Base-by-base conservation (phyloP, 2,329 filamentous ascomycete genomes). In the Aspergillus sp. region DNA sequence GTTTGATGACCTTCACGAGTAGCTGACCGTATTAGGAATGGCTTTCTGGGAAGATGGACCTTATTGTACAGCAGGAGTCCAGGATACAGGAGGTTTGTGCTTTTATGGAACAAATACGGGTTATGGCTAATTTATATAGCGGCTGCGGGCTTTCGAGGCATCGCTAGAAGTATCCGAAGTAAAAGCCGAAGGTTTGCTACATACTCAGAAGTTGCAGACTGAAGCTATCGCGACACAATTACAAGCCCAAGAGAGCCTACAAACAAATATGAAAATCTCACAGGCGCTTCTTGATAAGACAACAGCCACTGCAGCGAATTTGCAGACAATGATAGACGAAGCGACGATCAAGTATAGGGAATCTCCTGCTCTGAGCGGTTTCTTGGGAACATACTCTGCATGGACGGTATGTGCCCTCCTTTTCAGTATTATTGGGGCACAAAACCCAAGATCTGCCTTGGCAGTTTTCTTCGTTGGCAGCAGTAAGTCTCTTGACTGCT, bases 131-230 rank as follows among this genome's bases (percentile, higher is more conserved):
- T 28, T 5, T 34, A 6, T n/a, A 10, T 33, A 72, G 69, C 64
- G 58, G 19, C 51, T 72, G 6, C 52, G 53, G 36, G 43, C 44
- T 7, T 62, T 72, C 40, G 60, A 67, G 29, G 43, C 31, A 3
- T 53, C 58, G 2, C 60, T 73, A 28, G 50, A 61, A 6, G 43
- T 57, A 11, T 64, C 69, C 6, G 59, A 67, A 42, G 19, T 37
- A 2, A 66, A 52, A 43, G 61, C 67, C 4, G 51, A 56, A 27
- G 46, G 54, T 11, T 43, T 73, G 8, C 61, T 61, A 19, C 52
- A 54, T 41, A 49, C 54, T 5, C 68, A 73, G 32, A 27, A 47
- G n/a, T 48, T 57, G 26, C 67, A 72, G 37, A 57, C 58, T 6
- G 54, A 67, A 41, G 45, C 54, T 0, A 41, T 64, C 1, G 39